phyloP scores from a whole-genome alignment of 805 yeast species.

The Kluyveromyces lactis region DNA sequence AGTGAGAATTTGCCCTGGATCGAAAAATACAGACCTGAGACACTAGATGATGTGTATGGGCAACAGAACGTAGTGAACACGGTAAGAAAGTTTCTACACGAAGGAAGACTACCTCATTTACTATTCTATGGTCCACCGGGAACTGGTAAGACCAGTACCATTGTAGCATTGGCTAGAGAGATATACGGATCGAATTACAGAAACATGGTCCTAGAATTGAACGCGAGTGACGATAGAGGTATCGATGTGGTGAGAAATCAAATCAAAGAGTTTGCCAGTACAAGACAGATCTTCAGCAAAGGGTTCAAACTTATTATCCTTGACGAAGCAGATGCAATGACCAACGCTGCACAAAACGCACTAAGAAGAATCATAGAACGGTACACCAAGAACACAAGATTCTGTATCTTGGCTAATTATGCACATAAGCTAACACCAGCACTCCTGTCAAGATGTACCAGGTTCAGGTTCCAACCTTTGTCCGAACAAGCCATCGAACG shows the following conservation, averaged over 20 bases:
- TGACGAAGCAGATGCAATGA: constrained; percentile 96
- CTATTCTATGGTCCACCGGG: constrained; percentile 95
- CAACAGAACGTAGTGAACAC: constrained; percentile 82
- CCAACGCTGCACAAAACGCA: constrained; percentile 78
- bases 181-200: constrained; percentile 74
- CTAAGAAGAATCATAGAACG: constrained; percentile 76
- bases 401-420: constrained; percentile 92
- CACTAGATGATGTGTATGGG: constrained; percentile 83
- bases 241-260: constrained; percentile 97
- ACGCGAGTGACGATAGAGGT: constrained; percentile 97
- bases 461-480: constrained; percentile 88
- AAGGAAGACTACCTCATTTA: constrained; percentile 81
- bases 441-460: constrained; percentile 83
- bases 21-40: constrained; percentile 86
- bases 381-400: constrained; percentile 89
- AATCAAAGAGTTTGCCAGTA: constrained; percentile 91
- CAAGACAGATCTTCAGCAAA: constrained; percentile 81
- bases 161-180: constrained; percentile 79
- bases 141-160: constrained; percentile 86
- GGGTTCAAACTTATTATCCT: constrained; percentile 87
- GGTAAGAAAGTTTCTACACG: constrained; percentile 73
- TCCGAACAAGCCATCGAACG: constrained; percentile 56
- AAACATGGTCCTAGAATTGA: constrained; percentile 88
- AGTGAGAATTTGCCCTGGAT: constrained; percentile 72
- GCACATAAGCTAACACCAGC: constrained; percentile 96